Conservation (phyloP, 2,329 filamentous ascomycete genomes). For the Nemania sp. region DNA sequence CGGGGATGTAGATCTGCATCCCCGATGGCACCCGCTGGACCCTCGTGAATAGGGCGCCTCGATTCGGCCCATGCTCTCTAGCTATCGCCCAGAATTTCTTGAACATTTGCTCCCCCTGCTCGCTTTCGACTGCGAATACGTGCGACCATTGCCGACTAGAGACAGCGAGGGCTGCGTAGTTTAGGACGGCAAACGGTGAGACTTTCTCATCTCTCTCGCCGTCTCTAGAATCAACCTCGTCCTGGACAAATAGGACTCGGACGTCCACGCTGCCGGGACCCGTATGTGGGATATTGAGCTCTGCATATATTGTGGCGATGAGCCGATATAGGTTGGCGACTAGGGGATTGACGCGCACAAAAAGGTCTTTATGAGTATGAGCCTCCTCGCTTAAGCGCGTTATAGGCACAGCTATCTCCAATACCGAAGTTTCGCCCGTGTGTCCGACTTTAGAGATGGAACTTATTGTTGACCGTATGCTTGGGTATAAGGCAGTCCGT, state of each 20-base stretch:
- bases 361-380: not conserved
- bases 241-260: slow-evolving; percentile 16
- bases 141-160: not conserved
- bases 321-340: slow-evolving; percentile 13
- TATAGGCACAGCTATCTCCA: slow-evolving; percentile 16
- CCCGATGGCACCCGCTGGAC: slow-evolving; percentile 8
- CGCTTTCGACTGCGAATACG: slow-evolving; percentile 20
- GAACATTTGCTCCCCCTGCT: slow-evolving; percentile 4
- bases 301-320: not conserved
- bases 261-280: not conserved
- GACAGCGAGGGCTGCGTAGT: not conserved
- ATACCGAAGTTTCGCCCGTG: not conserved
- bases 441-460: not conserved
- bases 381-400: slow-evolving; percentile 6
- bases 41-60: not conserved
- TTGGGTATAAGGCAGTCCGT: slow-evolving; percentile 11
- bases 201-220: not conserved
- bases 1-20: slow-evolving; percentile 11
- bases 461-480: slow-evolving; percentile 3
- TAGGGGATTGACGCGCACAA: not conserved
- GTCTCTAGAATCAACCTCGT: not conserved
- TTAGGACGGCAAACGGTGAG: not conserved
- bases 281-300: not conserved
- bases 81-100: slow-evolving; percentile 3
- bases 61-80: not conserved